Conservation (phyloP, 2,329 filamentous ascomycete species). For the Dactylellina parvicollis region DNA sequence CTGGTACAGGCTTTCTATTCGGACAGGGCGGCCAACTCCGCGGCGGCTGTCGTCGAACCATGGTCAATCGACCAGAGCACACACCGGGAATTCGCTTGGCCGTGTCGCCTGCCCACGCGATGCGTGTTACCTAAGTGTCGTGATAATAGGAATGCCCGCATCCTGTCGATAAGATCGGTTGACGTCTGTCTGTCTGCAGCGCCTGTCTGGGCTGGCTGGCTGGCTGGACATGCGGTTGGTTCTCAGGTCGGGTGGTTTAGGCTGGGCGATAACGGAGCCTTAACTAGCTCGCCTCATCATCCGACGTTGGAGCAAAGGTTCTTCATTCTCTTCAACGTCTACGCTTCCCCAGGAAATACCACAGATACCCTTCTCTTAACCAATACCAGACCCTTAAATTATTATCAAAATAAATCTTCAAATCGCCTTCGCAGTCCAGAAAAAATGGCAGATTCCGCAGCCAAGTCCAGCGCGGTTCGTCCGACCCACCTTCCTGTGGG, state of each 20-base stretch:
- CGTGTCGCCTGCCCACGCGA: constrained; percentile 5
- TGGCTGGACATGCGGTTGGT: not conserved
- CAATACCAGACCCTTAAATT: not conserved
- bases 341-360: not conserved
- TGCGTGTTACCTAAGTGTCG: not conserved
- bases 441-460: constrained; percentile 38
- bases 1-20: too few relatives aligned
- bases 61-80: too few relatives aligned
- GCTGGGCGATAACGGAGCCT: constrained; percentile 52
- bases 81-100: too few relatives aligned
- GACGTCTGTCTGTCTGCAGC: not conserved
- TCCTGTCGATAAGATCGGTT: not conserved
- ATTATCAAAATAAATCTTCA: not conserved
- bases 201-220: not conserved
- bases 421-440: not conserved
- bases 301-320: not conserved
- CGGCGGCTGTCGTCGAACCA: not conserved
- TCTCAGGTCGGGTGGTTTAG: constrained; percentile 33
- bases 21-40: constrained; percentile 6
- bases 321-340: not conserved
- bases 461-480: constrained; percentile 40
- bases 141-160: not conserved
- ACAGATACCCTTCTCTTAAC: not conserved
- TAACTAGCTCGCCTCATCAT: not conserved
- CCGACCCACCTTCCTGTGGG: constrained; percentile 15